Percentiles rank a stretch among this genome's conserved stretches.
Conservation (phyloP, 129 eudicot genomes). For the Chrysanthemum seticuspe region DNA sequence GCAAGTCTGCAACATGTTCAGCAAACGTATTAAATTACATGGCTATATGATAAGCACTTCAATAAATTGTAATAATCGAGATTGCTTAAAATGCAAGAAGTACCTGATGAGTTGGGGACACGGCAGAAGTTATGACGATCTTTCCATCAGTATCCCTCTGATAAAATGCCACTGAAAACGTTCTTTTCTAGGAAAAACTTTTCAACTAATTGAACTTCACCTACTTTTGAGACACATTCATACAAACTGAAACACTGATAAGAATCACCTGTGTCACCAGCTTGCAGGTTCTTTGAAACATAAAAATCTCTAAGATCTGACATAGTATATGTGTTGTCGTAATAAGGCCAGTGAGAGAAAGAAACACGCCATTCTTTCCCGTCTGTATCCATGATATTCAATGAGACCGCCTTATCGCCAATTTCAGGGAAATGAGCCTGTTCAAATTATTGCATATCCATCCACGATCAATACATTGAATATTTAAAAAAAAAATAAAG, state of each 20-base stretch:
- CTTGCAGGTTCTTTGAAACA: slow-evolving; percentile 39
- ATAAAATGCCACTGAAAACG: slow-evolving; percentile 46
- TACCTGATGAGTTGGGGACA: no score
- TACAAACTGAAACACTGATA: background rate
- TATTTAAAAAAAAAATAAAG: background rate
- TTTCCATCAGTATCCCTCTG: slow-evolving; percentile 41
- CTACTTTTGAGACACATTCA: no score
- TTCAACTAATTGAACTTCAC: background rate
- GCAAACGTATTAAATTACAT: no score
- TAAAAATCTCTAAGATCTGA: slow-evolving; percentile 52
- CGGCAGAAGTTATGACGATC: slow-evolving; percentile 1
- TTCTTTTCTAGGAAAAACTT: background rate
- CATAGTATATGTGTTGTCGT: slow-evolving; percentile 34
- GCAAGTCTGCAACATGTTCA: no score
- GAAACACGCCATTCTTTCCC: slow-evolving; percentile 47
- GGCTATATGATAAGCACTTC: no score
- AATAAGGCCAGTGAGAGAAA: slow-evolving; percentile 38
- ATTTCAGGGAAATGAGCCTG: slow-evolving; percentile 52
- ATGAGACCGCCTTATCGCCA: slow-evolving; percentile 22
- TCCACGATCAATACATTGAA: background rate
- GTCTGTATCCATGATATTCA: slow-evolving; percentile 48
- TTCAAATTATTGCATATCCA: background rate
- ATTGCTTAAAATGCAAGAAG: no score
- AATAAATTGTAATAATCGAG: no score
- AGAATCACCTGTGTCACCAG: slow-evolving; percentile 54